A percentile compares a stretch with the other conserved stretches of the same genome.
Evolutionary conservation across 805 yeast species (phyloP).

Genomic region (Yarrowia bubula): DNA sequence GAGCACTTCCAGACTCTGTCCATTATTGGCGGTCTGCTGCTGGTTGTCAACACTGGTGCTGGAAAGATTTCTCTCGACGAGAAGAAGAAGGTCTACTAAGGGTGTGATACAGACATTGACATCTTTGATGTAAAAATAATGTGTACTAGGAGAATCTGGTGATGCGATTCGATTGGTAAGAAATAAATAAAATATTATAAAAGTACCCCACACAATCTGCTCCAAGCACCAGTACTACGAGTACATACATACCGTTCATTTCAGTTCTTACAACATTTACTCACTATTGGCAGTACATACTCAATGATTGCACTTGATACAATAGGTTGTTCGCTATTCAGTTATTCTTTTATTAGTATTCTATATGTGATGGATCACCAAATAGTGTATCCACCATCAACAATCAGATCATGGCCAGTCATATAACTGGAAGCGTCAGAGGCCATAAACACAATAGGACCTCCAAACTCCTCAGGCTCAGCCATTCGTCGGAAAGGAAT

Average conservation of each 20-base stretch:
- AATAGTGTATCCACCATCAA: slow-evolving; percentile 84
- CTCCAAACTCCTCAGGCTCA: slow-evolving; percentile 78
- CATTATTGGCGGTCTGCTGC: slow-evolving; percentile 87
- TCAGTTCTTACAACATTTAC: no score
- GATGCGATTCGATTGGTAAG: neutral
- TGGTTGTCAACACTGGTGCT: slow-evolving; percentile 94
- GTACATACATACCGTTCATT: no score
- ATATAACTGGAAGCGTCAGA: slow-evolving; percentile 75
- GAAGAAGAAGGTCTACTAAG: slow-evolving; percentile 83
- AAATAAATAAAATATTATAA: neutral
- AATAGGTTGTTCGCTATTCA: no score
- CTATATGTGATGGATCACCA: slow-evolving; percentile 50
- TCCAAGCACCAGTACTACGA: no score
- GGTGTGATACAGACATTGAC: slow-evolving; percentile 12
- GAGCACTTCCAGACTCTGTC: slow-evolving; percentile 93
- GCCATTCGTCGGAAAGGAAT: slow-evolving; percentile 82
- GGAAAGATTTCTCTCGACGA: slow-evolving; percentile 92
- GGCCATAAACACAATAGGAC: slow-evolving; percentile 70
- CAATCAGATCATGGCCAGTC: slow-evolving; percentile 78
- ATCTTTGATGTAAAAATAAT: slow-evolving; percentile 14
- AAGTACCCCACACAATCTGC: no score
- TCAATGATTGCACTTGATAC: no score
- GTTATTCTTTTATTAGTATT: neutral
- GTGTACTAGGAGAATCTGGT: slow-evolving; percentile 6
- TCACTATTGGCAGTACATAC: no score